Evolutionary conservation across 2,329 filamentous ascomycete species (phyloP).

Genomic region (Venturia asperata): DNA sequence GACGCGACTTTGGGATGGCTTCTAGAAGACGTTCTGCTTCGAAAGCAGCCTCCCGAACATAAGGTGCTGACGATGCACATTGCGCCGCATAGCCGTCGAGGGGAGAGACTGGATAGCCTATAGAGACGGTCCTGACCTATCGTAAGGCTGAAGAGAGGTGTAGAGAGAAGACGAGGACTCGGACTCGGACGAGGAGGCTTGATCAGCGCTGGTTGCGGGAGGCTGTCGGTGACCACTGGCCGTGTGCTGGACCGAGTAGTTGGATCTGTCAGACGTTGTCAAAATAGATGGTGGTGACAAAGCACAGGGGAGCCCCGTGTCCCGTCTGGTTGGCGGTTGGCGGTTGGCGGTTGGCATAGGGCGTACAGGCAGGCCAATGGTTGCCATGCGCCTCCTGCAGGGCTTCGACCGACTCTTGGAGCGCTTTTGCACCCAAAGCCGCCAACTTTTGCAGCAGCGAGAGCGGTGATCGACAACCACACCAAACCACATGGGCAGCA

Average conservation of each 20-base stretch:
- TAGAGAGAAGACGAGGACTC: background rate
- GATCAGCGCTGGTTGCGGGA: background rate
- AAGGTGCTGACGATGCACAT: constrained; percentile 10
- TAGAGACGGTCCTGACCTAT: background rate
- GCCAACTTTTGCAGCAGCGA: background rate
- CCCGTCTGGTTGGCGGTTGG: background rate
- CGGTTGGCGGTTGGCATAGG: background rate
- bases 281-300: constrained; percentile 4
- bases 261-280: constrained; percentile 6
- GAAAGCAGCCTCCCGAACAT: constrained; percentile 6
- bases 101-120: constrained; percentile 1
- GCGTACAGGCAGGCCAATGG: background rate
- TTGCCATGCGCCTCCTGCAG: background rate
- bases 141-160: background rate
- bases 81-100: background rate
- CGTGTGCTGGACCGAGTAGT: background rate
- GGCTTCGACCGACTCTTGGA: constrained; percentile 12
- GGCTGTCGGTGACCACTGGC: background rate
- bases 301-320: background rate
- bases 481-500: background rate
- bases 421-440: background rate
- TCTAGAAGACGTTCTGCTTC: constrained; percentile 2
- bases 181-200: too few species aligned
- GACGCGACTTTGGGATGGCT: background rate
- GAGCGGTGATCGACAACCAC: constrained; percentile 6